A percentile compares a stretch with the other conserved stretches of the same genome.
Conservation (phyloP, 306 rosid species). For the Lablab purpureus region DNA sequence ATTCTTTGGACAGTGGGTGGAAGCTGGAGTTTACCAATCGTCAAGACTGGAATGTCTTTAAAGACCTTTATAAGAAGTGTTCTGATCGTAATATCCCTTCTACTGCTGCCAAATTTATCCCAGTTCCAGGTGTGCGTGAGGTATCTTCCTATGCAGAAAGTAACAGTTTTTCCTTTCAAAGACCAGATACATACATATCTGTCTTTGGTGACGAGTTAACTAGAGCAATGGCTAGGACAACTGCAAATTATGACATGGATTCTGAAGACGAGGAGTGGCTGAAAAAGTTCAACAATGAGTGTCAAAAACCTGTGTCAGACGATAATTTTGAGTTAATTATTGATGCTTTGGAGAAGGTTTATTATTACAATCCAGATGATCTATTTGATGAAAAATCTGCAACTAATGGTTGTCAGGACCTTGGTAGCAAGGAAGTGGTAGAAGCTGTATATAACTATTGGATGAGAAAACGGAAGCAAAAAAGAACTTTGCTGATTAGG, state of each 20-base stretch:
- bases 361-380: conserved; percentile 63
- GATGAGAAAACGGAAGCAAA: conserved; percentile 78
- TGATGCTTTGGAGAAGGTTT: conserved; percentile 78
- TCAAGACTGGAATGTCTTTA: conserved; percentile 70
- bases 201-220: conserved; percentile 66
- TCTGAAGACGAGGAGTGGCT: conserved; percentile 87
- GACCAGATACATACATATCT: conserved; percentile 74
- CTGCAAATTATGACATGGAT: conserved; percentile 86
- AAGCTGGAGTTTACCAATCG: conserved; percentile 79
- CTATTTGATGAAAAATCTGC: conserved; percentile 61
- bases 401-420: conserved; percentile 49
- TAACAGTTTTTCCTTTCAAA: conserved; percentile 45
- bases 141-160: conserved; percentile 62
- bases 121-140: conserved; percentile 79
- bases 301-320: conserved; percentile 57
- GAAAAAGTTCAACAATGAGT: conserved; percentile 57
- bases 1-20: conserved; percentile 66
- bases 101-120: conserved; percentile 61
- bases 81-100: conserved; percentile 61
- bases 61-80: conserved; percentile 86
- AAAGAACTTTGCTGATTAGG: conserved; percentile 58
- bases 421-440: conserved; percentile 60
- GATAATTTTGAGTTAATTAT: conserved; percentile 77
- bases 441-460: conserved; percentile 75
- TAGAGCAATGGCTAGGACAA: conserved; percentile 68